Evolutionary conservation across 306 rosid species (phyloP), one percentile per base, ranked within the genome.

Genomic region (Abrus pulchellus): DNA sequence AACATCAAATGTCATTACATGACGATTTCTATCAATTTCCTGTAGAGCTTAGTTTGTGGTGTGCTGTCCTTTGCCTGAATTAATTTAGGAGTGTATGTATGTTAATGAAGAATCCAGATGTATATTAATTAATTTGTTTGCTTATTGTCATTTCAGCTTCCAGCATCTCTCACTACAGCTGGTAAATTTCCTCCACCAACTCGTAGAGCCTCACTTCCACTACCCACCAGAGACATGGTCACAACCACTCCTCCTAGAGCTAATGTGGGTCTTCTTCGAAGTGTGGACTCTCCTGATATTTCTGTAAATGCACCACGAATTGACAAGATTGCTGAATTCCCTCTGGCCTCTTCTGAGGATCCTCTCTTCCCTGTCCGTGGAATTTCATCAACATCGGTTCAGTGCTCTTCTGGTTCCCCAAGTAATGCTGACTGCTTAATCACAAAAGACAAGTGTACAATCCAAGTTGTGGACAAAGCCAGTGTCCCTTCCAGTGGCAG

Each of bases 281-380:
- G 68, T 50, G 57, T 92, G 74, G 87, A 90, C 56, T 95, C 99
- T 50, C 94, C 94, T 12, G 87, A 95, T 61, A 86, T 95, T 76
- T 95, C 99, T 50, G 97, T 95, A 41, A 90, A 91, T 74, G 90
- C 98, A 6, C 99, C 99, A 0, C 89, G 98, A 50, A 95, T 95
- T 2, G 99, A 95, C 83, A 88, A 93, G 89, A 95, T 95, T 13
- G 98, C 97, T 0, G 98, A 95, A 82, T 93, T 93, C 74, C 97
- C 97, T 5, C 77, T 91, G 70, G 92, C 94, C 68, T 86, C 96
- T 0, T 84, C 84, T 9, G 97, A 94, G 47, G 92, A 78, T 54
- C 79, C 85, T 12, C 79, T 85, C 84, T 68, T 89, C 34, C 85
- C 83, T 6, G 68, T 78, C 66, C 87, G 62, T 5, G 88, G 85